phyloP scores from a whole-genome alignment of 2,329 filamentous ascomycete species.

The Cytospora paraplurivora region DNA sequence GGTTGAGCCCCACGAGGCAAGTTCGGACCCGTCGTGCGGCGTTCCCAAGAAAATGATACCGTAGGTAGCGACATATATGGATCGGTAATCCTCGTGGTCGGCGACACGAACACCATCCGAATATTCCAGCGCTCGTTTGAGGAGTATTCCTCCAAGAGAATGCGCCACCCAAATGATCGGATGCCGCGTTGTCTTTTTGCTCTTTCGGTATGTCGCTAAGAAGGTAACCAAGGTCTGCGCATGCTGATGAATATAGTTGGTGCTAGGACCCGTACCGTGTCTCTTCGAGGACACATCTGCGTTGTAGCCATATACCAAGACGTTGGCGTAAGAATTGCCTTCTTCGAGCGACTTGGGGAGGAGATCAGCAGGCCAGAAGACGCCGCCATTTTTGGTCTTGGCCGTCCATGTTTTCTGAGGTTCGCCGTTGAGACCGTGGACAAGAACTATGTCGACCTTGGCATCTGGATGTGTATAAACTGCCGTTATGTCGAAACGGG shows the following conservation, averaged over 20 bases:
- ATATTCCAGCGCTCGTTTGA: conserved; percentile 70
- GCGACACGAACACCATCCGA: conserved; percentile 62
- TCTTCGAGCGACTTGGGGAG: conserved; percentile 60
- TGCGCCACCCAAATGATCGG: conserved; percentile 79
- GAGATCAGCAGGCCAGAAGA: conserved; percentile 72
- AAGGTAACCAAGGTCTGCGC: conserved; percentile 68
- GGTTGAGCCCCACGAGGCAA: conserved; percentile 67
- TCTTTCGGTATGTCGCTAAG: conserved; percentile 64
- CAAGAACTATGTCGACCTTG: conserved; percentile 66
- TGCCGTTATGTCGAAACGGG: conserved; percentile 60
- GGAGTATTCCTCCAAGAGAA: conserved; percentile 71
- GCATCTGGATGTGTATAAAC: conserved; percentile 62
- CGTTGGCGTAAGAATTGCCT: conserved; percentile 56
- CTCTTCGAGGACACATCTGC: conserved; percentile 61
- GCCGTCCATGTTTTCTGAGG: conserved; percentile 65
- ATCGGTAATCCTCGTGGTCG: conserved; percentile 65
- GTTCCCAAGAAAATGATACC: conserved; percentile 78
- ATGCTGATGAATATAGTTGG: conserved; percentile 70
- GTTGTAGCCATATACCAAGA: conserved; percentile 76
- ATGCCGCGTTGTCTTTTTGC: conserved; percentile 56
- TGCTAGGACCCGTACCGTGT: conserved; percentile 56
- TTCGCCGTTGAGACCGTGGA: conserved; percentile 70
- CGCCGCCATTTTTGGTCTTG: conserved; percentile 39
- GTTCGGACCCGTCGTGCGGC: conserved; percentile 70
- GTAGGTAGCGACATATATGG: conserved; percentile 74